Conservation (phyloP, 1,139 yeast species). For the Yamadazyma dushanensis region DNA sequence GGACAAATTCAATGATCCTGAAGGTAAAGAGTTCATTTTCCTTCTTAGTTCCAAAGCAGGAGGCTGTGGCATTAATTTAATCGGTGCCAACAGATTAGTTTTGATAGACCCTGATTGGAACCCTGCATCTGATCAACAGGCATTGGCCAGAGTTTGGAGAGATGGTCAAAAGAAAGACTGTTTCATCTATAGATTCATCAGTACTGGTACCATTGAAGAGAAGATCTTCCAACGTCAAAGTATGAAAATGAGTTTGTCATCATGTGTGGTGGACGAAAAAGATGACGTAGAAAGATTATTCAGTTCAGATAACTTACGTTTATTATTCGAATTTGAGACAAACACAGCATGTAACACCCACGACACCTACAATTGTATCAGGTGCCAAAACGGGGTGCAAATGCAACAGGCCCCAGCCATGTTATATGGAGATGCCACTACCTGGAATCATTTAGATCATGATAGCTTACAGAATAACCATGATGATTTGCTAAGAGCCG, state of each 20-base stretch:
- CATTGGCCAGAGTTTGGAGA: slow-evolving; percentile 97
- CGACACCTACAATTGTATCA: slow-evolving; percentile 83
- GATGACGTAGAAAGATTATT: slow-evolving; percentile 93
- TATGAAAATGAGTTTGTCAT: slow-evolving; percentile 90
- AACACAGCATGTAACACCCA: slow-evolving; percentile 86
- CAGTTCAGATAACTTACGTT: slow-evolving; percentile 75
- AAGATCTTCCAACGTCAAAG: slow-evolving; percentile 95
- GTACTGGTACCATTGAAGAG: slow-evolving; percentile 95
- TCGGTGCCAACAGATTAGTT: slow-evolving; percentile 91
- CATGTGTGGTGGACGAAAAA: slow-evolving; percentile 96
- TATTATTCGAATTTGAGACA: slow-evolving; percentile 70
- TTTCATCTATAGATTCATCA: slow-evolving; percentile 87
- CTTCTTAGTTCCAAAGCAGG: slow-evolving; percentile 95
- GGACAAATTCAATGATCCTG: slow-evolving; percentile 88
- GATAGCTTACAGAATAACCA: slow-evolving; percentile 62
- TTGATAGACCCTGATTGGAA: slow-evolving; percentile 98
- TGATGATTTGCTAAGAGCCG: slow-evolving; percentile 76
- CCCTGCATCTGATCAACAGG: slow-evolving; percentile 98
- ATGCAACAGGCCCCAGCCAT: slow-evolving; percentile 71
- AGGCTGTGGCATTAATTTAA: slow-evolving; percentile 96
- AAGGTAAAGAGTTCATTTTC: slow-evolving; percentile 84
- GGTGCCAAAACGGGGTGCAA: slow-evolving; percentile 70
- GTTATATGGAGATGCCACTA: slow-evolving; percentile 96
- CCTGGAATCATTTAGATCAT: slow-evolving; percentile 90
- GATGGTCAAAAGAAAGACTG: slow-evolving; percentile 98